These are phyloP conservation scores for Candida vaughaniae DNA, from an alignment of 805 yeast genomes.

Conservation along the genomic window DNA sequence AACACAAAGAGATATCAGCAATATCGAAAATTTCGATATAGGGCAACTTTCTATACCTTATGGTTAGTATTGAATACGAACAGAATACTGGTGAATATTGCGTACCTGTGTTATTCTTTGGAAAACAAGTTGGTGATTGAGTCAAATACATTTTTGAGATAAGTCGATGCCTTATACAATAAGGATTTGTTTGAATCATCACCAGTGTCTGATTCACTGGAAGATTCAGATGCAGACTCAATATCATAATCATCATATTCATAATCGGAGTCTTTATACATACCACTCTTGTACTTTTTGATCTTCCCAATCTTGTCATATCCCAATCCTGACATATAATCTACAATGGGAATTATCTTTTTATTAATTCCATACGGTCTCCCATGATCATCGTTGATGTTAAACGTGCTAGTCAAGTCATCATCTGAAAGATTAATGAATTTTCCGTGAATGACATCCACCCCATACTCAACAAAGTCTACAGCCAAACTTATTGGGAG, in stretches of 20 bases:
- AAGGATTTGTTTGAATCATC: conserved; percentile 2
- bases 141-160: conserved; percentile 6
- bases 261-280: conserved; percentile 31
- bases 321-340: conserved; percentile 18
- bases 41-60: too few species aligned
- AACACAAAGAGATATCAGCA: too few species aligned
- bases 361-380: conserved; percentile 21
- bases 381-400: conserved; percentile 47
- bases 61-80: too few species aligned
- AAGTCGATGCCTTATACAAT: conserved; percentile 7
- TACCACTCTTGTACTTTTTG: conserved; percentile 33
- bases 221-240: conserved; percentile 7
- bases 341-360: conserved; percentile 8
- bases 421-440: conserved; percentile 44
- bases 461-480: conserved; percentile 50
- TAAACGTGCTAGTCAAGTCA: conserved; percentile 43
- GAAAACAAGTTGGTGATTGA: conserved; percentile 8
- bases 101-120: too few species aligned
- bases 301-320: conserved; percentile 17
- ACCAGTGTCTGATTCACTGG: conserved; percentile 5
- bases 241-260: conserved; percentile 10
- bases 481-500: conserved; percentile 46
- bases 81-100: too few species aligned
- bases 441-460: conserved; percentile 45
- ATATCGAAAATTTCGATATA: too few species aligned